Conservation (phyloP, 2,329 filamentous ascomycete species). For the Dendryphion nanum region DNA sequence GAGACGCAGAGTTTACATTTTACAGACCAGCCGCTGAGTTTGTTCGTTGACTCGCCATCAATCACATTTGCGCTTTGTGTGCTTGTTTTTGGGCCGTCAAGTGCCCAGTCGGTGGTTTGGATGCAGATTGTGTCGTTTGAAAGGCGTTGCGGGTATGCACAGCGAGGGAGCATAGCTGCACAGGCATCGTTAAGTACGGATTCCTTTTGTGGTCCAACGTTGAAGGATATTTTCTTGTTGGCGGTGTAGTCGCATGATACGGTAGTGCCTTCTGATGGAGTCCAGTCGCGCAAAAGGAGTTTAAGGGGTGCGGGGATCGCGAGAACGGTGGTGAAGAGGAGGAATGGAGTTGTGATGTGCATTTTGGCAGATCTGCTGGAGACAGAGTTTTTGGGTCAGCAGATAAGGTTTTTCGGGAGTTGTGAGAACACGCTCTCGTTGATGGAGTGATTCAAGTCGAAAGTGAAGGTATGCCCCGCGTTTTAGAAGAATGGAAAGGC, state of each 20-base stretch:
- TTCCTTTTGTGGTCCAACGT: neutral
- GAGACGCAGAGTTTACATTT: conserved; percentile 17
- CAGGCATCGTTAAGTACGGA: conserved; percentile 1
- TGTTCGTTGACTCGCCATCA: conserved; percentile 9
- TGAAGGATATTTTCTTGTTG: conserved; percentile 1
- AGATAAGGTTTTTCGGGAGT: too few relatives aligned
- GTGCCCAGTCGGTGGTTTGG: neutral
- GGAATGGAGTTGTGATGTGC: too few relatives aligned
- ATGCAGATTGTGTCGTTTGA: neutral
- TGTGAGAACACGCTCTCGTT: too few relatives aligned
- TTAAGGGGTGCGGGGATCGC: too few relatives aligned
- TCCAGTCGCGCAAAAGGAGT: too few relatives aligned
- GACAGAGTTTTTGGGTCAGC: too few relatives aligned
- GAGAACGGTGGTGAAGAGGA: too few relatives aligned
- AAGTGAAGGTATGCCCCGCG: too few relatives aligned
- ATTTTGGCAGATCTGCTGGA: too few relatives aligned
- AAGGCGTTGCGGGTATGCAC: neutral
- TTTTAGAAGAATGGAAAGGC: too few relatives aligned
- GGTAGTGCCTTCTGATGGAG: neutral
- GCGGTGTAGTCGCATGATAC: conserved; percentile 1
- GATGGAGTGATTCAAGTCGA: too few relatives aligned
- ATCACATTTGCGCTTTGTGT: conserved; percentile 18
- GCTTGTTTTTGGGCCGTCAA: conserved; percentile 9
- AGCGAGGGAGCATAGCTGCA: conserved; percentile 1
- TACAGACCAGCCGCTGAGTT: conserved; percentile 16